phyloP scores from a whole-genome alignment of 2,329 filamentous ascomycete species.

The Fusarium agapanthi region DNA sequence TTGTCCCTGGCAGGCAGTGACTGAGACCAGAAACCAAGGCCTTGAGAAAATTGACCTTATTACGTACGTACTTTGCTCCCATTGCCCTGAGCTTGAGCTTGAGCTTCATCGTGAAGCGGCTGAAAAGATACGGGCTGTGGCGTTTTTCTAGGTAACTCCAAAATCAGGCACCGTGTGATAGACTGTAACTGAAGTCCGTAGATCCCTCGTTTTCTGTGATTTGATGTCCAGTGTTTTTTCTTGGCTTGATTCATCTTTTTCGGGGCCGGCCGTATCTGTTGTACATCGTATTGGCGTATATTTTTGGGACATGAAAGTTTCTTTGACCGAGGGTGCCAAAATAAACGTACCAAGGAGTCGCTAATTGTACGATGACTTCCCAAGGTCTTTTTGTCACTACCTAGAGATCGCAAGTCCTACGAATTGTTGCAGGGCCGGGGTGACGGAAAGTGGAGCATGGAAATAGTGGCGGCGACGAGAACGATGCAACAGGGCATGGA shows the following conservation, averaged over 20 bases:
- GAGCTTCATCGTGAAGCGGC: background rate
- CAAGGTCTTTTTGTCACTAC: background rate
- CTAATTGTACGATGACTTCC: accelerated
- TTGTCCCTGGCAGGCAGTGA: constrained; percentile 16
- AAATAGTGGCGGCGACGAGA: constrained; percentile 22
- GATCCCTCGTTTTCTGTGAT: constrained; percentile 31
- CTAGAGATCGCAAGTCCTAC: background rate
- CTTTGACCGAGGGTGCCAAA: background rate
- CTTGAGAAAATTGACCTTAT: background rate
- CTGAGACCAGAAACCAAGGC: background rate
- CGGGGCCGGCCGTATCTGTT: constrained; percentile 25
- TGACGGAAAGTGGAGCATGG: constrained; percentile 24
- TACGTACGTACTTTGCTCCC: background rate
- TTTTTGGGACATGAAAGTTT: constrained; percentile 24
- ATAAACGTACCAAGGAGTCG: background rate
- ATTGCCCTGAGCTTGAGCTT: background rate
- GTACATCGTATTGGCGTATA: constrained; percentile 18
- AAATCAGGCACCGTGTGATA: constrained; percentile 19
- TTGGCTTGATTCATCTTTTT: constrained; percentile 28
- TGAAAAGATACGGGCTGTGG: constrained; percentile 26
- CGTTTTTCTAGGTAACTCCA: constrained; percentile 11
- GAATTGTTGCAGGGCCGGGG: background rate
- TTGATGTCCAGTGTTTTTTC: constrained; percentile 30
- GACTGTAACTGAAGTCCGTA: background rate
- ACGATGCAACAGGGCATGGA: background rate